These are phyloP conservation scores for Boletus subcaerulescens DNA, from an alignment of 768 basidiomycete genomes.

Conservation along the genomic window DNA sequence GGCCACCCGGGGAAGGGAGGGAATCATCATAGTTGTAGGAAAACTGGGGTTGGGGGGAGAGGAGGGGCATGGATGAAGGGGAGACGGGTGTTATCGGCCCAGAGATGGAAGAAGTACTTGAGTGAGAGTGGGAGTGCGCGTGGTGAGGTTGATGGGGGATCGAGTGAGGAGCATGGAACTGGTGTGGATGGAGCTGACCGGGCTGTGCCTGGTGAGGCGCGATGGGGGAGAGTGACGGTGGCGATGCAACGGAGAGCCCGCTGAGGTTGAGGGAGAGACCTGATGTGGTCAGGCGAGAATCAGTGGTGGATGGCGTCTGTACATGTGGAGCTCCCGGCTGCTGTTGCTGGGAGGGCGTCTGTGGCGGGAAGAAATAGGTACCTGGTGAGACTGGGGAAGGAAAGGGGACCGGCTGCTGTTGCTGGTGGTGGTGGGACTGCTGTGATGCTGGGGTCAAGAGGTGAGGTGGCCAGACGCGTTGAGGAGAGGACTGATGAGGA, in stretches of 20 bases:
- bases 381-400: conserved; percentile 27
- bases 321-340: conserved; percentile 1
- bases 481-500: conserved; percentile 37
- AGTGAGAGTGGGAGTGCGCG: conserved; percentile 23
- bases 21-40: conserved; percentile 52
- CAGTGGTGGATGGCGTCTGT: conserved; percentile 16
- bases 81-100: conserved; percentile 58
- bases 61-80: conserved; percentile 42
- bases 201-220: conserved; percentile 41
- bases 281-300: conserved; percentile 24
- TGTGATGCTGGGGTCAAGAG: conserved; percentile 6
- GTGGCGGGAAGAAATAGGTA: conserved; percentile 22
- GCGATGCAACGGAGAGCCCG: conserved; percentile 62
- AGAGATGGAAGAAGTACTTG: conserved; percentile 35
- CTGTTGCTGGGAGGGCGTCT: conserved; percentile 14
- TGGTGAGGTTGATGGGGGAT: conserved; percentile 23
- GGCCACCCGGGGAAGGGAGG: conserved; percentile 23
- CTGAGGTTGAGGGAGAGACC: conserved; percentile 66
- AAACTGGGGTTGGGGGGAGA: conserved; percentile 41
- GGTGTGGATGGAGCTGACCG: conserved; percentile 56
- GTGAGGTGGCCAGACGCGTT: conserved; percentile 22
- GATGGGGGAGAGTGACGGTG: conserved; percentile 63
- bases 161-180: conserved; percentile 53
- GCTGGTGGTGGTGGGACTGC: neutral
- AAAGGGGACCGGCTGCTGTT: conserved; percentile 13